Evolutionary conservation across 345 rosid species (phyloP), one percentile per base, ranked within the genome.

Genomic region (Noccaea bulbosa): DNA sequence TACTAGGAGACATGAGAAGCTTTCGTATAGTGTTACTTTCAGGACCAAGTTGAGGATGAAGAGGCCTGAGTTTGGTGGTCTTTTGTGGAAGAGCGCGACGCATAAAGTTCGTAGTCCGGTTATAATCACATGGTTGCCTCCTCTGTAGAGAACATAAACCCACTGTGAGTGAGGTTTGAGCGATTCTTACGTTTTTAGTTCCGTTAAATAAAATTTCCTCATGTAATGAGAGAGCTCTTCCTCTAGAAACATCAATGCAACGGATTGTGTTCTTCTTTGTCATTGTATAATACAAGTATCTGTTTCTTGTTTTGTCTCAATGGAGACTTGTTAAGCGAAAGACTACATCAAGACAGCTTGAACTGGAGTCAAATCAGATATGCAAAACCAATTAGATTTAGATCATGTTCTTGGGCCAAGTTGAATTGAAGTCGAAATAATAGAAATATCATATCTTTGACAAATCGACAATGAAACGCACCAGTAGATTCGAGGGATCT

Each of bases 21-120:
- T 86, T 14, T 78, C 92, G 11, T 93, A 87, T 81, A 88, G 76
- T 82, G 71, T 87, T 8, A 87, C 85, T 47, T 81, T 91, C 81
- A 81, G 69, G 63, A 73, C 88, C 17, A 82, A 51, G 56, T 68
- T 81, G 22, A 49, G 84, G 65, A 84, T 80, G 76, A 51, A 79
- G 24, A 72, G 61, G 65, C 98, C 96, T 0, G 92, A 90, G 81
- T 89, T 88, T 52, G 98, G 98, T 59, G 88, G 86, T 12, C 76
- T 93, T 67, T 67, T 79, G 6, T 93, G 98, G 98, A 86, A 83
- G 77, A 90, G 92, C 71, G 77, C 88, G 32, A 70, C 80, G n/a
- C 96, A 86, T 77, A 86, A 77, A 80, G 98, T 93, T 40, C 80
- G 97, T 65, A 93, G 98, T 66, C 93, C 98, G 10, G 69, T 93